phyloP scores from a whole-genome alignment of 257 asterid genomes.

The Echium plantagineum region DNA sequence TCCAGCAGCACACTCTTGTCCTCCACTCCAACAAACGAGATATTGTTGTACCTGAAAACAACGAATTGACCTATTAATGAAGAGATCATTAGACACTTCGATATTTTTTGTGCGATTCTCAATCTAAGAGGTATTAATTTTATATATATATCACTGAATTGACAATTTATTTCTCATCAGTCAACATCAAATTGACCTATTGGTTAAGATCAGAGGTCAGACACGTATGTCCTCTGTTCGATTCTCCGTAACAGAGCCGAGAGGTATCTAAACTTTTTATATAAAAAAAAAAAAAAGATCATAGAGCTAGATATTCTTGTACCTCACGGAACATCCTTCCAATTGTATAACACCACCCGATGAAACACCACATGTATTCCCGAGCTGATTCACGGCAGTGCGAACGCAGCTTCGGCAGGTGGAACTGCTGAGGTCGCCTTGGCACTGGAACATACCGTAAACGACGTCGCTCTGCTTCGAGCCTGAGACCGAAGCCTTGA shows the following conservation, averaged over 20 bases:
- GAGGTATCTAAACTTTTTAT: too few species aligned
- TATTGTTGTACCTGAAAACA: conserved; percentile 37
- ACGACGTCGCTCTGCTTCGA: conserved; percentile 36
- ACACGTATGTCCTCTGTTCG: too few species aligned
- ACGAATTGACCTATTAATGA: too few species aligned
- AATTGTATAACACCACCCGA: conserved; percentile 74
- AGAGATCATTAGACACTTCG: too few species aligned
- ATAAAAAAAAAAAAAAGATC: too few species aligned
- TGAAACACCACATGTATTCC: conserved; percentile 38
- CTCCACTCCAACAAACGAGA: conserved; percentile 47
- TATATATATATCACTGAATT: too few species aligned
- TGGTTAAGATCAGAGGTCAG: too few species aligned
- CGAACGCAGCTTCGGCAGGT: conserved; percentile 51
- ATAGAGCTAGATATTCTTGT: conserved; percentile 53
- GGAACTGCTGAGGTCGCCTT: conserved; percentile 47
- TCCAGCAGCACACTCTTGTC: conserved; percentile 49
- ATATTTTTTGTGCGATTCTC: too few species aligned
- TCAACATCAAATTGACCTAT: too few species aligned
- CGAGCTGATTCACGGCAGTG: conserved; percentile 45
- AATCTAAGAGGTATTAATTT: too few species aligned
- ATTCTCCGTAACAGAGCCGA: too few species aligned
- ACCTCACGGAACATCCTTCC: conserved; percentile 65
- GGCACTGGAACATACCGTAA: conserved; percentile 77
- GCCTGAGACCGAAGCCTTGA: conserved; percentile 56
- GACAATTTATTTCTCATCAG: too few species aligned